Percentiles rank a stretch among this genome's conserved stretches.
phyloP scores from a whole-genome alignment of 495 filamentous ascomycete species.

The Pyronema domesticum region DNA sequence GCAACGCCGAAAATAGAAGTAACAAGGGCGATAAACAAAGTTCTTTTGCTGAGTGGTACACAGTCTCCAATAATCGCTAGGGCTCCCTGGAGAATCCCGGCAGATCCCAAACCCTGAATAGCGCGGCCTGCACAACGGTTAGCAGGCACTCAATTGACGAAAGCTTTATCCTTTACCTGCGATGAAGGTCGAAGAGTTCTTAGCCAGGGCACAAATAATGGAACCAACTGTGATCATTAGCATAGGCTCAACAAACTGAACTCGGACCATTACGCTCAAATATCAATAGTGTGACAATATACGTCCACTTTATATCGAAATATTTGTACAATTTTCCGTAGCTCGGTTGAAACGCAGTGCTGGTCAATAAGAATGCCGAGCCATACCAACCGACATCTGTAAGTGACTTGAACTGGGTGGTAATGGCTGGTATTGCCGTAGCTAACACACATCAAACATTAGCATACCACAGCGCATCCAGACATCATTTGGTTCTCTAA shows the following conservation, averaged over 20 bases:
- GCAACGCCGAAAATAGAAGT: conserved; percentile 65
- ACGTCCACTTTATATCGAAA: conserved; percentile 43
- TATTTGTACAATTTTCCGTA: conserved; percentile 70
- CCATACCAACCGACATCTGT: conserved; percentile 73
- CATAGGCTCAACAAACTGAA: no score
- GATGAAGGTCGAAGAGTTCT: conserved; percentile 57
- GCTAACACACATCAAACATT: conserved; percentile 22
- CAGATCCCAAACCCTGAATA: conserved; percentile 61
- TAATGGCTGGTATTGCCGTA: conserved; percentile 71
- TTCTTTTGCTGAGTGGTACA: conserved; percentile 52
- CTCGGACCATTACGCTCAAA: conserved; percentile 37
- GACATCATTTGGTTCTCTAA: no score
- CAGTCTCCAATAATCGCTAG: conserved; percentile 62
- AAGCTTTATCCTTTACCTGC: conserved; percentile 31
- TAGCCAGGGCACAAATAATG: conserved; percentile 59
- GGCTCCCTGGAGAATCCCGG: conserved; percentile 60
- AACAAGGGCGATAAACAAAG: conserved; percentile 53
- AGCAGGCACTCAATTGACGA: no score
- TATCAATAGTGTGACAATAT: conserved; percentile 48
- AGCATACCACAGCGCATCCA: no score
- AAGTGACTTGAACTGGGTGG: conserved; percentile 56
- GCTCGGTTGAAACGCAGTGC: conserved; percentile 42
- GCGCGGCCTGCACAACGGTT: conserved; percentile 33
- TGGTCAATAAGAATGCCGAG: conserved; percentile 32
- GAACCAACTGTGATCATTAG: conserved; percentile 36